Evolutionary conservation across 2,329 filamentous ascomycete species (phyloP), one percentile per base, ranked within the genome.

Genomic region (Ophidiomyces ophidiicola): DNA sequence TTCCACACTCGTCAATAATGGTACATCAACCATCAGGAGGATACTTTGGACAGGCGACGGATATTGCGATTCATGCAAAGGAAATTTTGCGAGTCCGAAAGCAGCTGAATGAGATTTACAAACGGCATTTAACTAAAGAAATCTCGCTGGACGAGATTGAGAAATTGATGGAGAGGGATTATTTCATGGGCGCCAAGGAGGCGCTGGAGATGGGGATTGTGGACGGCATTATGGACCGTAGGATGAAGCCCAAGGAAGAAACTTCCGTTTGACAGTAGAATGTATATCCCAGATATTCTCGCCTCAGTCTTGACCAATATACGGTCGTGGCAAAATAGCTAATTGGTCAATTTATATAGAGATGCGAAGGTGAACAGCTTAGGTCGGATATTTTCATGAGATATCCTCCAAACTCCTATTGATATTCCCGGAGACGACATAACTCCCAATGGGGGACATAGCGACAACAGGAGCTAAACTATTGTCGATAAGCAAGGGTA

Each of bases 1-100:
- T 98, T 23, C 87, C 87, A n/a, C 87, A 98, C 59, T 84, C 80
- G 50, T 82, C 83, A 38, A 82, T 98, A 55, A 98, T 98, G 90
- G 79, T 98, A 40, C 90, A 98, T 63, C 90, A 98, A 59, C 90
- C 92, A 1, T 78, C 82, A 2, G 88, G 88, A 32, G 77, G 77
- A 2, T 80, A 78, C 52, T 67, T 66, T 30, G 77, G 77, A 8
- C 76, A 80, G 48, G 77, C 77, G 20, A 71, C 64, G 21, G 90
- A 98, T 55, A 96, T 98, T 48, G 74, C 93, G 33, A 96, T 98
- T 46, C 93, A 98, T 56, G 90, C 90, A 4, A 94, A 87, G 55
- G 88, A 98, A 69, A 98, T 98, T 41, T 70, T 96, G 57, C 71
- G 86, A 43, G 80, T 94, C 40, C 72, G 90, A 43, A 74, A 78